Percentiles rank a stretch among this genome's conserved stretches.
phyloP scores from a whole-genome alignment of 352 stramenopile genomes.

The Pythium brachiatum region DNA sequence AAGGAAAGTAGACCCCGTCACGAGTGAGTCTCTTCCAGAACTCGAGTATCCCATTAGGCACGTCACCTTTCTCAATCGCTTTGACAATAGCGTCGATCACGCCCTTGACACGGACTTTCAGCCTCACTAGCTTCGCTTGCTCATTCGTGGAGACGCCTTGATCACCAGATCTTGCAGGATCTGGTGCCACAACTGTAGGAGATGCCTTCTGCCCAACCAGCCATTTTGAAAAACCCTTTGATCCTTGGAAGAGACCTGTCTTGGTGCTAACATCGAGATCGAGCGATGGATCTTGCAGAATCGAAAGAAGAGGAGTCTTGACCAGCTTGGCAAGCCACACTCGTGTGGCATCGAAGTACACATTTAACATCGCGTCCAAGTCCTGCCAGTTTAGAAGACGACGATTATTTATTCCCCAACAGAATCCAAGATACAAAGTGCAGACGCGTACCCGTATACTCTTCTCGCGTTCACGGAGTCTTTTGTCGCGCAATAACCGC shows the following conservation, averaged over 20 bases:
- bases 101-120: constrained; percentile 60
- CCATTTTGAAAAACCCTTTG: constrained; percentile 48
- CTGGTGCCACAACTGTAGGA: neutral
- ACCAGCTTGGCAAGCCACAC: constrained; percentile 59
- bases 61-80: constrained; percentile 46
- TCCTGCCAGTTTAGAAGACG: constrained; percentile 28
- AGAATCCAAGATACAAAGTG: neutral
- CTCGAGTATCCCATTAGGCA: constrained; percentile 50
- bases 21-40: constrained; percentile 55
- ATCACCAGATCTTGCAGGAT: neutral
- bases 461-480: constrained; percentile 17
- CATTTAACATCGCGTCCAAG: constrained; percentile 53
- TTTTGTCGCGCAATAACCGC: constrained; percentile 34
- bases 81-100: constrained; percentile 48
- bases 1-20: constrained; percentile 65
- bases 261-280: constrained; percentile 45
- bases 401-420: neutral
- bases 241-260: constrained; percentile 21
- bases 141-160: neutral
- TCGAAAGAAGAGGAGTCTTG: constrained; percentile 40
- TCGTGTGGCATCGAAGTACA: constrained; percentile 68
- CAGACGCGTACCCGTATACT: constrained; percentile 8
- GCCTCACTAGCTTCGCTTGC: constrained; percentile 37
- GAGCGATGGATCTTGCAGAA: constrained; percentile 49
- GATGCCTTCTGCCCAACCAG: constrained; percentile 28